Conservation (phyloP, 345 rosid species). For the Clausena lansium region DNA sequence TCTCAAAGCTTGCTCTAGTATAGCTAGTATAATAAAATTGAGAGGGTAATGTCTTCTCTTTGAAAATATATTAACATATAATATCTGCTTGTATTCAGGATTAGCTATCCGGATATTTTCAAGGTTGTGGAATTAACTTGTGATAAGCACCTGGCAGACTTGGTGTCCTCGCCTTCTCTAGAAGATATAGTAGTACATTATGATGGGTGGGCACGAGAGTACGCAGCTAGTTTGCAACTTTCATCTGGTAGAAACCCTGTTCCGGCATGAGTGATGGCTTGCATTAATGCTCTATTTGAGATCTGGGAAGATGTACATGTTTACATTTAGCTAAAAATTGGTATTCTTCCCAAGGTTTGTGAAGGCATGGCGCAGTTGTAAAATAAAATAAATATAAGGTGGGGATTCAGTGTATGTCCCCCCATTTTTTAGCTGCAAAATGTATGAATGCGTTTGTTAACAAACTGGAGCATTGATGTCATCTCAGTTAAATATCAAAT, state of each 20-base stretch:
- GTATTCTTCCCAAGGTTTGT: background rate
- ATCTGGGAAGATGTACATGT: background rate
- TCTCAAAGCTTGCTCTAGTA: background rate
- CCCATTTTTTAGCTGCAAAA: background rate
- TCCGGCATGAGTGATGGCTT: slow-evolving; percentile 27
- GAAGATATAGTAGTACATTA: slow-evolving; percentile 85
- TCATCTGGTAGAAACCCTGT: slow-evolving; percentile 51
- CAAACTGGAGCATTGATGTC: background rate
- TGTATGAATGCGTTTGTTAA: background rate
- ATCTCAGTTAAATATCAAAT: too few species aligned
- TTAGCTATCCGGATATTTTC: slow-evolving; percentile 84
- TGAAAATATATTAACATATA: background rate
- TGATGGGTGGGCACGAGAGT: slow-evolving; percentile 89
- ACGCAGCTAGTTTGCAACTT: slow-evolving; percentile 50
- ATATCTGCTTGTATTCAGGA: slow-evolving; percentile 47
- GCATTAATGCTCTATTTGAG: background rate
- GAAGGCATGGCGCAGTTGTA: slow-evolving; percentile 7
- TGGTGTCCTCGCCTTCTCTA: slow-evolving; percentile 65
- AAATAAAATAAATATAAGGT: background rate
- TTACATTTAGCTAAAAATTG: slow-evolving; percentile 9
- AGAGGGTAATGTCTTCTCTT: background rate
- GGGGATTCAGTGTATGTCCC: background rate
- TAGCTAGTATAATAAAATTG: background rate
- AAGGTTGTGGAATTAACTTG: slow-evolving; percentile 90
- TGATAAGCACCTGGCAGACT: slow-evolving; percentile 62